phyloP scores from a whole-genome alignment of 2,329 filamentous ascomycete species.

The Chaetomium strumarium region DNA sequence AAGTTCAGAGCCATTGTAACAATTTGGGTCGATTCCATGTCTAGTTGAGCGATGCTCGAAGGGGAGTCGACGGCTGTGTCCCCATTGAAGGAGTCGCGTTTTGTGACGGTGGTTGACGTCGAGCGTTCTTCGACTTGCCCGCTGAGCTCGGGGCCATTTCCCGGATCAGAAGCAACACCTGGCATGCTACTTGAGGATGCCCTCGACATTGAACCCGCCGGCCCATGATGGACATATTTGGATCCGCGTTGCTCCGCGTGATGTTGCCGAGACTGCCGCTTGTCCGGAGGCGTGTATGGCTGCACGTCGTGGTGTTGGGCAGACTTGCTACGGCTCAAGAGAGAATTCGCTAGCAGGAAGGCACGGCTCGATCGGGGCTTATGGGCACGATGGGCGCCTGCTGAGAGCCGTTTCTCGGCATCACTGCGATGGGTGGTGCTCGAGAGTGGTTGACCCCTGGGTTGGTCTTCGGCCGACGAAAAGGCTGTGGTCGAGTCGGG shows the following conservation, averaged over 20 bases:
- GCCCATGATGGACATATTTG: constrained; percentile 10
- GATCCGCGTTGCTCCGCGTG: neutral
- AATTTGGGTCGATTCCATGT: constrained; percentile 80
- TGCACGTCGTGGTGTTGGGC: constrained; percentile 27
- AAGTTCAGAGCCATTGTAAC: constrained; percentile 87
- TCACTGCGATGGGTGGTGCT: constrained; percentile 7
- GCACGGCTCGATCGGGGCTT: constrained; percentile 43
- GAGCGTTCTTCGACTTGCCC: constrained; percentile 8
- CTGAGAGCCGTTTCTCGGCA: constrained; percentile 20
- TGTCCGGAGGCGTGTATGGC: constrained; percentile 15
- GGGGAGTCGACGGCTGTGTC: constrained; percentile 20
- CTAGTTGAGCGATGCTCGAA: constrained; percentile 36
- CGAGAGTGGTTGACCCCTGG: constrained; percentile 7
- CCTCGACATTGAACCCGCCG: constrained; percentile 6
- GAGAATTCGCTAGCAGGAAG: constrained; percentile 45
- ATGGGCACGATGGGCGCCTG: constrained; percentile 28
- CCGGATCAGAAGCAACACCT: neutral
- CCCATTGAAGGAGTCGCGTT: constrained; percentile 17
- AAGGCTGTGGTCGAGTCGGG: constrained; percentile 3
- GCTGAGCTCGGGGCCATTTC: neutral
- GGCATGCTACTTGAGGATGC: constrained; percentile 5
- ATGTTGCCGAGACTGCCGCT: constrained; percentile 7
- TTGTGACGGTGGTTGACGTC: constrained; percentile 7
- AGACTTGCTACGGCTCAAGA: constrained; percentile 29
- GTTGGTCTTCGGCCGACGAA: constrained; percentile 9